Percentiles rank a stretch among this genome's conserved stretches.
Conservation (phyloP, 129 eudicot genomes). For the Glebionis coronaria region DNA sequence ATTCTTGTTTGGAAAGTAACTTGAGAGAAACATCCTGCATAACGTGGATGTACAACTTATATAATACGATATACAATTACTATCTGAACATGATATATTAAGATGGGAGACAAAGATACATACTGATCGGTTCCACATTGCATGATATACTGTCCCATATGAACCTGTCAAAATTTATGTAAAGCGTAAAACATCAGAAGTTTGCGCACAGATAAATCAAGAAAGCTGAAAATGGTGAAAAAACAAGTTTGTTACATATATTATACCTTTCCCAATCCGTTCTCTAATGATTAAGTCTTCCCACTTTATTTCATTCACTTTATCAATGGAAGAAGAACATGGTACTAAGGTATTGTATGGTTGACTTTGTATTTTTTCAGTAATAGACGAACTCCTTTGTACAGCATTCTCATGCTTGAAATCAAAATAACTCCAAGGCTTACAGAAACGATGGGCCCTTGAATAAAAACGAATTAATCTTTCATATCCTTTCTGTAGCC, state of each 20-base stretch:
- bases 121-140: constrained; percentile 9
- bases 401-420: constrained; percentile 41
- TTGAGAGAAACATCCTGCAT: constrained; percentile 90
- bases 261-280: constrained; percentile 87
- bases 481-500: constrained; percentile 65
- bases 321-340: constrained; percentile 29
- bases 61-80: no score
- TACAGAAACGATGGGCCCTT: constrained; percentile 40
- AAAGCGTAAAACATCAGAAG: neutral
- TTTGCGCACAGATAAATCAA: neutral
- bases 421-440: constrained; percentile 55
- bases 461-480: constrained; percentile 35
- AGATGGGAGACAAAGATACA: neutral
- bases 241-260: neutral
- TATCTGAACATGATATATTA: no score
- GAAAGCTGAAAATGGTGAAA: neutral
- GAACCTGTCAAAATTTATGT: constrained; percentile 2
- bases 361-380: constrained; percentile 11
- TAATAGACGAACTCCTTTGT: constrained; percentile 32
- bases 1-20: constrained; percentile 64
- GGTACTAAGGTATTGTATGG: neutral
- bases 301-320: constrained; percentile 75
- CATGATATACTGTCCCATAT: constrained; percentile 9
- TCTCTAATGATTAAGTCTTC: constrained; percentile 70
- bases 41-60: neutral